These are phyloP conservation scores for Termitomyces sp. DNA, from an alignment of 1,284 basidiomycete genomes.

Conservation along the genomic window DNA sequence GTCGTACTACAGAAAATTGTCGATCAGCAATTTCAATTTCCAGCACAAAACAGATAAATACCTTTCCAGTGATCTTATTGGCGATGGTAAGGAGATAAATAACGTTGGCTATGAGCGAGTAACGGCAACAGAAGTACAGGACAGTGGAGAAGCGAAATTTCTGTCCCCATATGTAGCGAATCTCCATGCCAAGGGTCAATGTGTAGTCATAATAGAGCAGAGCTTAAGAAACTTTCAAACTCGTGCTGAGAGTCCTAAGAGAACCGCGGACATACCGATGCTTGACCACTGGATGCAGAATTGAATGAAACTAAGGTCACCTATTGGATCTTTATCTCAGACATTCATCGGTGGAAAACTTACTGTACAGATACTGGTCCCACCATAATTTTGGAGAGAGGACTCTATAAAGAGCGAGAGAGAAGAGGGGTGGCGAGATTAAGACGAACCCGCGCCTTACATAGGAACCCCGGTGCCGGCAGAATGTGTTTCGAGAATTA, in stretches of 20 bases:
- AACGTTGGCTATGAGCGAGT: slow-evolving; percentile 22
- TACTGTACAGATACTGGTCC: not conserved
- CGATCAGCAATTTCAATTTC: too few relatives aligned
- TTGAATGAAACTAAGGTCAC: not conserved
- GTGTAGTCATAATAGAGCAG: not conserved
- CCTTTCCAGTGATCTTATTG: slow-evolving; percentile 10
- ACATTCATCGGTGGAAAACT: not conserved
- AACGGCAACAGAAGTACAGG: slow-evolving; percentile 22
- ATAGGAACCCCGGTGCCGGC: not conserved
- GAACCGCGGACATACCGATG: not conserved
- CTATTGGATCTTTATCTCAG: not conserved
- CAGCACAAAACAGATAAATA: not conserved
- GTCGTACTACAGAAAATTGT: not conserved
- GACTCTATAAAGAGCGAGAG: not conserved
- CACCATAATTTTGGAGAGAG: not conserved
- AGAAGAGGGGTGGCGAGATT: not conserved
- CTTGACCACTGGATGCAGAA: slow-evolving; percentile 1
- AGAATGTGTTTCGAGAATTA: not conserved
- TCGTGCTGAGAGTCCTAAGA: not conserved
- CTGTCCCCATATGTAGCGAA: slow-evolving; percentile 21
- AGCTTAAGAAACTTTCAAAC: not conserved
- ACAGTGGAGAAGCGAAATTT: slow-evolving; percentile 19
- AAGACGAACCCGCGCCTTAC: not conserved
- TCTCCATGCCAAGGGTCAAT: slow-evolving; percentile 21
- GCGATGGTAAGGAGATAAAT: slow-evolving; percentile 21